These are phyloP conservation scores for Polysphondylium violaceum DNA, from an alignment of 78 protist species.

Conservation along the genomic window DNA sequence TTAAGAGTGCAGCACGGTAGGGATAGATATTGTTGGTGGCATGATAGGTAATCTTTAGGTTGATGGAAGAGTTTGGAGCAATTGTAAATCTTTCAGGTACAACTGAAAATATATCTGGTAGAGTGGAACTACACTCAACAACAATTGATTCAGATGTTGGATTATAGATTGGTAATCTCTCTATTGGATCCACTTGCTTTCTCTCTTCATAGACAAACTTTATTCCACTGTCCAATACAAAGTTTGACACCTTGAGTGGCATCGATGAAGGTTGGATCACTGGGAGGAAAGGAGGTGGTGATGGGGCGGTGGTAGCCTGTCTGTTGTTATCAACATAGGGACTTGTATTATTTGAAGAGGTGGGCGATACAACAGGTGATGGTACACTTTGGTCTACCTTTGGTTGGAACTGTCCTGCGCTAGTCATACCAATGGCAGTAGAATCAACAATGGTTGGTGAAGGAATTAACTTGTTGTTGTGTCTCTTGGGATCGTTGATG, in stretches of 20 bases:
- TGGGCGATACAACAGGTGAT: slow-evolving; percentile 17
- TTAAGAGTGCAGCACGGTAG: slow-evolving; percentile 16
- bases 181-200: slow-evolving; percentile 19
- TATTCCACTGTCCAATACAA: slow-evolving; percentile 21
- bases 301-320: too few relatives aligned
- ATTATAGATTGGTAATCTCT: slow-evolving; percentile 8
- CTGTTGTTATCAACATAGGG: background rate
- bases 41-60: slow-evolving; percentile 8
- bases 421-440: too few relatives aligned
- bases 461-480: too few relatives aligned
- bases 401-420: too few relatives aligned
- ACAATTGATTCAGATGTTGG: background rate
- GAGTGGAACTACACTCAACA: slow-evolving; percentile 14
- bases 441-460: slow-evolving; percentile 18
- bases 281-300: too few relatives aligned
- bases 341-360: background rate
- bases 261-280: too few relatives aligned
- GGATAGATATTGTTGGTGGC: background rate
- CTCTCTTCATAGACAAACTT: slow-evolving; percentile 28
- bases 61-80: background rate
- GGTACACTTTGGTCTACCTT: too few relatives aligned
- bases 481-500: background rate
- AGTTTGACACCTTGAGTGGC: slow-evolving; percentile 25
- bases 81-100: background rate
- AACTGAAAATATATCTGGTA: background rate